phyloP scores from a whole-genome alignment of 2,329 filamentous ascomycete genomes.

The Annulohypoxylon truncatum region DNA sequence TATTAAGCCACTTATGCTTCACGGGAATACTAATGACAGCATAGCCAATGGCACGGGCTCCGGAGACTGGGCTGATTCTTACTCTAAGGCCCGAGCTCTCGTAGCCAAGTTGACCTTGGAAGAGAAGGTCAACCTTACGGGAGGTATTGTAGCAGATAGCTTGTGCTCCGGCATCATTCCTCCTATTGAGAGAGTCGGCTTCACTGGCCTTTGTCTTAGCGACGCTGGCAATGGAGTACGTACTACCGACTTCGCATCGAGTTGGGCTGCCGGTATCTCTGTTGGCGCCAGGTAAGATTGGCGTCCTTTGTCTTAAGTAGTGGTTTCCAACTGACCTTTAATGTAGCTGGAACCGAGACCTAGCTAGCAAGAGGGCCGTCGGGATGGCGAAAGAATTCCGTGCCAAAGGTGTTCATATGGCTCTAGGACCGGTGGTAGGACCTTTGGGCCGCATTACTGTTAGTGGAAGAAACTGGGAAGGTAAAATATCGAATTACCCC shows the following conservation, averaged over 20 bases:
- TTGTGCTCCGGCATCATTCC: slow-evolving; percentile 57
- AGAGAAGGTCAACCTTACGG: slow-evolving; percentile 56
- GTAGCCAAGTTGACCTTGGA: slow-evolving; percentile 55
- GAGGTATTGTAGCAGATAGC: slow-evolving; percentile 45
- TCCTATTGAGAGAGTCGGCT: slow-evolving; percentile 54
- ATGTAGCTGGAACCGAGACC: slow-evolving; percentile 77
- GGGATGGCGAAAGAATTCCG: slow-evolving; percentile 83
- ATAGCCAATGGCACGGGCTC: slow-evolving; percentile 48
- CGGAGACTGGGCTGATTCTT: slow-evolving; percentile 53
- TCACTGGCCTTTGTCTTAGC: slow-evolving; percentile 56
- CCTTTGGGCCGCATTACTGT: slow-evolving; percentile 70
- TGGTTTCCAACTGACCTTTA: slow-evolving; percentile 60
- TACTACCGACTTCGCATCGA: slow-evolving; percentile 55
- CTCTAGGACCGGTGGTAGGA: slow-evolving; percentile 80
- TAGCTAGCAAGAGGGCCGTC: slow-evolving; percentile 74
- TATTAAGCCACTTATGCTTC: not conserved
- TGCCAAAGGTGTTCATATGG: slow-evolving; percentile 81
- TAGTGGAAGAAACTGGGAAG: slow-evolving; percentile 75
- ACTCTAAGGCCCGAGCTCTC: slow-evolving; percentile 50
- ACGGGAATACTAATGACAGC: slow-evolving; percentile 25
- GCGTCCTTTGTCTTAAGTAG: not conserved
- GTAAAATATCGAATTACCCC: slow-evolving; percentile 43
- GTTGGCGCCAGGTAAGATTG: slow-evolving; percentile 57
- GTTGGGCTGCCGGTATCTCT: slow-evolving; percentile 68
- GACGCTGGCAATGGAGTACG: slow-evolving; percentile 50